Evolutionary conservation across 495 filamentous ascomycete species (phyloP), one percentile per base, ranked within the genome.

Genomic region (Cercophora newfieldiana): DNA sequence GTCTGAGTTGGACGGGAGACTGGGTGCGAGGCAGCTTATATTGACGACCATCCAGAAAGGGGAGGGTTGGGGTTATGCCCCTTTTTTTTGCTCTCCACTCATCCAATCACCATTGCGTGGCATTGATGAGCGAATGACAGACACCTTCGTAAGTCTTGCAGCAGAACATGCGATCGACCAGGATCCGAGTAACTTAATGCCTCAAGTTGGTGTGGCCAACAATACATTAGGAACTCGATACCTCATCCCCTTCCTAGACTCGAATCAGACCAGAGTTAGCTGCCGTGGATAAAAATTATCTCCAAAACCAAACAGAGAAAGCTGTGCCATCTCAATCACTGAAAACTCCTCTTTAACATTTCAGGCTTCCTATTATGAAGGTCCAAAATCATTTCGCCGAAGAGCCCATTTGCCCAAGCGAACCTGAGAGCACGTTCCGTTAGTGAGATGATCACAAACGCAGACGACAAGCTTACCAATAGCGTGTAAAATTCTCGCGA

Each of bases 371-470:
- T 79, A 10, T 68, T 59, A 29, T 79, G 70, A 51, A 91, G 68
- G 69, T 89, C 84, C 59, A 90, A 71, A 44, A 91, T 82, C 80
- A 86, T 83, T 72, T 89, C 83, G 16, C 87, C 88, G 72, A 90
- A 90, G 59, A 90, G 75, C 18, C 88, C 87, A 69, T 90, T 90
- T 8, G 86, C 87, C 88, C 88, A 89, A 0, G 86, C 86, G 66
- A 90, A 89, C 85, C 85, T 86, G 61, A 33, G 30, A 4, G 30
- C 12, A 5, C 12, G 22, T 1, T 1, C 24, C 3, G 30, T 12
- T 33, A 4, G 12, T 44, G 37, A 14, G 37, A 37, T n/a, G 28
- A 29, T 31, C 19, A 31, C 22, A 18, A 49, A 49, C 24, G 24
- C 7, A 29, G 30, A 3, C 12, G 4, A 59, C 19, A 14, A 71